A percentile compares a stretch with the other conserved stretches of the same genome.
Conservation (phyloP, 768 basidiomycete genomes). For the Termitomyces sp. region DNA sequence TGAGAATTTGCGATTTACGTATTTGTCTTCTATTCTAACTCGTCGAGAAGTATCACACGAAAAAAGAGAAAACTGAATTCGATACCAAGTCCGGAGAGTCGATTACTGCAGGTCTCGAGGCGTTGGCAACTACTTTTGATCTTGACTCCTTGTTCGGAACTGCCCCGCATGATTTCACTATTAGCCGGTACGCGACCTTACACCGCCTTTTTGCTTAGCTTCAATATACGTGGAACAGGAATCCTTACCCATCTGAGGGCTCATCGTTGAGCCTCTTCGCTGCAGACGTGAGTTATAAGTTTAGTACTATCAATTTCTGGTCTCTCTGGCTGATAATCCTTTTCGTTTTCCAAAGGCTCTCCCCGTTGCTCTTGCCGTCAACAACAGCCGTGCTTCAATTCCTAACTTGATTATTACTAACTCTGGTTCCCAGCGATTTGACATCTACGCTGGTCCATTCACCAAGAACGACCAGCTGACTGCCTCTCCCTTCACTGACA, state of each 20-base stretch:
- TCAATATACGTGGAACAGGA: constrained; percentile 30
- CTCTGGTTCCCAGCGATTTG: constrained; percentile 62
- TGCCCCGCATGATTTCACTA: constrained; percentile 72
- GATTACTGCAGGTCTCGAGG: constrained; percentile 54
- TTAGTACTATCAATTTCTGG: background rate
- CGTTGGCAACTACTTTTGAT: constrained; percentile 54
- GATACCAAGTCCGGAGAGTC: constrained; percentile 49
- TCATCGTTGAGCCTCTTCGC: constrained; percentile 59
- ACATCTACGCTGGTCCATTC: constrained; percentile 64
- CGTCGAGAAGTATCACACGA: constrained; percentile 48
- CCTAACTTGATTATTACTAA: constrained; percentile 64
- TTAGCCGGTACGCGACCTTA: constrained; percentile 43
- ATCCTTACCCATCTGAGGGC: constrained; percentile 55
- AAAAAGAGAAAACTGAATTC: constrained; percentile 42
- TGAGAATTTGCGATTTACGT: constrained; percentile 16
- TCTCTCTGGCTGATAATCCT: background rate
- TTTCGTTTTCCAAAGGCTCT: constrained; percentile 30
- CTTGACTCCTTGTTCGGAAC: constrained; percentile 60
- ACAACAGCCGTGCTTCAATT: constrained; percentile 55
- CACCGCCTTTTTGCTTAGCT: background rate
- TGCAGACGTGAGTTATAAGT: constrained; percentile 27
- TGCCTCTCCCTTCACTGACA: constrained; percentile 61
- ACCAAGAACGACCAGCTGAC: constrained; percentile 81
- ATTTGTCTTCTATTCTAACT: background rate
- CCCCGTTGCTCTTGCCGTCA: constrained; percentile 51